A percentile compares a stretch with the other conserved stretches of the same genome.
phyloP scores from a whole-genome alignment of 768 basidiomycete genomes.

The Mrakia blollopis region DNA sequence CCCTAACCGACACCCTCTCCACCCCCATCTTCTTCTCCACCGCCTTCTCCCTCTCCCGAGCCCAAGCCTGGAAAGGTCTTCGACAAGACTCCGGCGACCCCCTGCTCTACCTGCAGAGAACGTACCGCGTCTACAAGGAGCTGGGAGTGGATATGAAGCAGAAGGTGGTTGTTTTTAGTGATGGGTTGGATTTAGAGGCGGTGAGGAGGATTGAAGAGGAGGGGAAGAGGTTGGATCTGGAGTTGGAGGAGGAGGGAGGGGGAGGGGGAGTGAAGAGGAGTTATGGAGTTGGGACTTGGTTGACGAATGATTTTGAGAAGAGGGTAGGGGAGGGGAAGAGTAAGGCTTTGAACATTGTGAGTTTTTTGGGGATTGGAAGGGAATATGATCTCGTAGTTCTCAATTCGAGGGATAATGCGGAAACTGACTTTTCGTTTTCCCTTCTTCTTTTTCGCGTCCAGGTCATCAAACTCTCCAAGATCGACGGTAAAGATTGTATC shows the following conservation, averaged over 20 bases:
- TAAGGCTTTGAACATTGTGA: slow-evolving; percentile 70
- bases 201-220: slow-evolving; percentile 60
- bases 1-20: slow-evolving; percentile 93
- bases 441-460: background rate
- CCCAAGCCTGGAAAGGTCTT: slow-evolving; percentile 47
- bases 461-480: slow-evolving; percentile 53
- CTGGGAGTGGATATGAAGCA: slow-evolving; percentile 54
- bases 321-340: slow-evolving; percentile 40
- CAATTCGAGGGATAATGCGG: background rate
- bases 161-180: slow-evolving; percentile 67
- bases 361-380: background rate
- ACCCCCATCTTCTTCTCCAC: slow-evolving; percentile 67
- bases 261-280: slow-evolving; percentile 49
- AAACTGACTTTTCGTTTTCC: slow-evolving; percentile 55
- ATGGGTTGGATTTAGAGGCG: slow-evolving; percentile 67
- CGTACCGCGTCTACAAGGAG: slow-evolving; percentile 63
- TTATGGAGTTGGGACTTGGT: slow-evolving; percentile 88
- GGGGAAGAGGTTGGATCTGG: background rate
- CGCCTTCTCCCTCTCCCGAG: slow-evolving; percentile 35
- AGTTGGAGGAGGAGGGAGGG: slow-evolving; percentile 41
- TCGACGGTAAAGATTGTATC: slow-evolving; percentile 70
- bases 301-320: slow-evolving; percentile 77
- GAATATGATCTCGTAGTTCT: no score
- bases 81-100: slow-evolving; percentile 95
- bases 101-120: slow-evolving; percentile 67